These are phyloP conservation scores for Annulohypoxylon stygium DNA, from an alignment of 495 filamentous ascomycete species.

Conservation along the genomic window DNA sequence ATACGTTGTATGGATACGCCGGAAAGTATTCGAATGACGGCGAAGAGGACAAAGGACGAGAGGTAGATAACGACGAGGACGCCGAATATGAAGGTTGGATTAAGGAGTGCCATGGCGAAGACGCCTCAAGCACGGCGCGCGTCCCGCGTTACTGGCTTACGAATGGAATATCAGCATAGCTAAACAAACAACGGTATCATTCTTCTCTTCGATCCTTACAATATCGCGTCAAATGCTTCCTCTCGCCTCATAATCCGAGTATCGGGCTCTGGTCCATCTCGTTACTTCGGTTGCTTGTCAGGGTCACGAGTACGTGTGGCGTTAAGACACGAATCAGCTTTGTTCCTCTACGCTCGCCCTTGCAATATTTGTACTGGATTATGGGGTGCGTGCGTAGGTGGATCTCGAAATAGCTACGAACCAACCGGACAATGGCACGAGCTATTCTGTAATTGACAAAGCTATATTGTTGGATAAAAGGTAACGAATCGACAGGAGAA, in stretches of 20 bases:
- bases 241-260: conserved; percentile 48
- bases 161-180: conserved; percentile 32
- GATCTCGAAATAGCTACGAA: conserved; percentile 17
- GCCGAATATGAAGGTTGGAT: conserved; percentile 85
- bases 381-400: conserved; percentile 21
- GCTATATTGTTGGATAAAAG: conserved; percentile 6
- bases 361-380: neutral
- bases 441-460: conserved; percentile 18
- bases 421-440: conserved; percentile 19
- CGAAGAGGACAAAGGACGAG: conserved; percentile 91
- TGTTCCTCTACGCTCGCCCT: conserved; percentile 17
- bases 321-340: conserved; percentile 30
- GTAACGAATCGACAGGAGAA: conserved; percentile 35
- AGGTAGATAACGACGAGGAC: conserved; percentile 88
- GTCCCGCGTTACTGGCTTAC: conserved; percentile 45
- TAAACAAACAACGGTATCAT: neutral
- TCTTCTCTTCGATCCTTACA: conserved; percentile 38
- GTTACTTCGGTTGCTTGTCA: conserved; percentile 16
- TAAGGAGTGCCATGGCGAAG: conserved; percentile 63
- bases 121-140: conserved; percentile 43
- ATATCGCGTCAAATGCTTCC: conserved; percentile 36
- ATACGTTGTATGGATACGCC: conserved; percentile 96
- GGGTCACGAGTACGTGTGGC: neutral
- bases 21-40: conserved; percentile 89
- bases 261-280: conserved; percentile 39